phyloP scores from a whole-genome alignment of 805 yeast genomes.

The Blastobotrys peoriensis region DNA sequence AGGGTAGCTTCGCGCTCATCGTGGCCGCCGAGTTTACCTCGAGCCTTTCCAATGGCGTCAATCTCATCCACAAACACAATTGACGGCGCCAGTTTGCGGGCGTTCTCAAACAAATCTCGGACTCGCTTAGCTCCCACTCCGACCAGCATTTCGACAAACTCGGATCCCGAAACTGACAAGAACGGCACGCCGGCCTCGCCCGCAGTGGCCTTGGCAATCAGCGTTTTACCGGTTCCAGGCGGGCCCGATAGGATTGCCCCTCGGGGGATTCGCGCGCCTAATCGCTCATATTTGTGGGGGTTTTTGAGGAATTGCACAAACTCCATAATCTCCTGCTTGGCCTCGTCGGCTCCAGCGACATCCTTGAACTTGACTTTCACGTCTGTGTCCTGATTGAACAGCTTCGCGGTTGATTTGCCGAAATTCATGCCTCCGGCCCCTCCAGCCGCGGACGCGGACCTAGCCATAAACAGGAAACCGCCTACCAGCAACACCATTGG shows the following conservation, averaged over 20 bases:
- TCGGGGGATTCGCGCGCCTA: constrained; percentile 97
- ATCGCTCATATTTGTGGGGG: constrained; percentile 81
- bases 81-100: constrained; percentile 90
- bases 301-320: constrained; percentile 89
- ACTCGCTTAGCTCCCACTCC: constrained; percentile 99
- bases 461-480: constrained; percentile 77
- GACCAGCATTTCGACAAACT: constrained; percentile 97
- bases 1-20: constrained; percentile 97
- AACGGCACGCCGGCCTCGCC: constrained; percentile 99
- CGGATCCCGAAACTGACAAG: constrained; percentile 93
- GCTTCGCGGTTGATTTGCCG: constrained; percentile 87
- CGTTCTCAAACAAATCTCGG: constrained; percentile 87
- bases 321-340: constrained; percentile 96
- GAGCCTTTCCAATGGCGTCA: constrained; percentile 97
- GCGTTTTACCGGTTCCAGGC: constrained; percentile 98
- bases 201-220: constrained; percentile 96
- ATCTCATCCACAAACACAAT: constrained; percentile 97
- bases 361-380: constrained; percentile 85
- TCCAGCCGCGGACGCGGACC: constrained; percentile 54
- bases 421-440: constrained; percentile 76
- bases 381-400: constrained; percentile 86
- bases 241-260: constrained; percentile 98
- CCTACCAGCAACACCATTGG: constrained; percentile 90
- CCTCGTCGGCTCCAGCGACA: constrained; percentile 97
- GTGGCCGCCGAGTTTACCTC: constrained; percentile 70